Conservation (phyloP, 495 filamentous ascomycete species). For the Daldinia bambusicola region DNA sequence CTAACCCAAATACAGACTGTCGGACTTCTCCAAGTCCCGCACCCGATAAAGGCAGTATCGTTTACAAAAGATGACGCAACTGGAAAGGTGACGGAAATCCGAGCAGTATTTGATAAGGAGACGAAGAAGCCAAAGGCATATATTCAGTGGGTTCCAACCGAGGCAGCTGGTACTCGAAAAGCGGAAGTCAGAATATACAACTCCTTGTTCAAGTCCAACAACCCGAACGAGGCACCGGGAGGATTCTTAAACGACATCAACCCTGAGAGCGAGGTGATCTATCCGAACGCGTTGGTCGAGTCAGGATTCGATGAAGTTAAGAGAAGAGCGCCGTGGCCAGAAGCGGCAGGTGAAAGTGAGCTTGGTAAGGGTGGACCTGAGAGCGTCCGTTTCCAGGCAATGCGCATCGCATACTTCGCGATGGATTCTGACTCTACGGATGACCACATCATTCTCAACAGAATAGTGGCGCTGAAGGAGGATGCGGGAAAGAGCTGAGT, state of each 20-base stretch:
- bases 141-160: constrained; percentile 87
- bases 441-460: constrained; percentile 84
- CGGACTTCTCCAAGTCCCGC: constrained; percentile 84
- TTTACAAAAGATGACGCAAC: constrained; percentile 76
- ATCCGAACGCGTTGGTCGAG: constrained; percentile 82
- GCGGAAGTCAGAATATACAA: constrained; percentile 86
- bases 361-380: constrained; percentile 69
- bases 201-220: constrained; percentile 84
- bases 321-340: constrained; percentile 82
- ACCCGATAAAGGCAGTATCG: constrained; percentile 80
- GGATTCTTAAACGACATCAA: constrained; percentile 89
- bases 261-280: constrained; percentile 82
- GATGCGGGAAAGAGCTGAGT: constrained; percentile 73
- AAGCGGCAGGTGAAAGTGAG: constrained; percentile 71
- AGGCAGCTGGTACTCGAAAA: constrained; percentile 71
- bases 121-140: constrained; percentile 86
- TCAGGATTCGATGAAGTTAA: constrained; percentile 83
- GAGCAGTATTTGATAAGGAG: constrained; percentile 71
- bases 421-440: constrained; percentile 83
- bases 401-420: constrained; percentile 88
- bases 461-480: constrained; percentile 94
- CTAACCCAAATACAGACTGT: constrained; percentile 61
- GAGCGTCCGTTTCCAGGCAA: constrained; percentile 89
- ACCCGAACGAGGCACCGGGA: constrained; percentile 75
- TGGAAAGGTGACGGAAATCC: constrained; percentile 75